Evolutionary conservation across 768 basidiomycete genomes (phyloP).

Genomic region (Nidularia sp.): DNA sequence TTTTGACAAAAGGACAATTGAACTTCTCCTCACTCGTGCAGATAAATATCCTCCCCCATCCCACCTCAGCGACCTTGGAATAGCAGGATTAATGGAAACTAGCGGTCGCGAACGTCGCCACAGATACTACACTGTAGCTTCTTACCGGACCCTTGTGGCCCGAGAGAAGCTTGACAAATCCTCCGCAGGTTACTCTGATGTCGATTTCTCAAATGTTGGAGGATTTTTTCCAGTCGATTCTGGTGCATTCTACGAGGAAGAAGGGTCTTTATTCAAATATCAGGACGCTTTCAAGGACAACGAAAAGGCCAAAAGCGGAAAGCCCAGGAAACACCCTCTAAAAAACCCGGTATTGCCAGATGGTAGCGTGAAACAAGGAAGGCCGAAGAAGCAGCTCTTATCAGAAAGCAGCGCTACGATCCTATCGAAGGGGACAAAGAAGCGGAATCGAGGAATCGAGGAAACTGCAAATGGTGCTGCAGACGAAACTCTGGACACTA

Average conservation of each 20-base stretch:
- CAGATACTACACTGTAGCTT: slow-evolving; percentile 73
- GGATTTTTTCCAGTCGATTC: slow-evolving; percentile 45
- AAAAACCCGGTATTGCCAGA: slow-evolving; percentile 49
- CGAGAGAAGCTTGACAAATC: slow-evolving; percentile 61
- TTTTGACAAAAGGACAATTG: slow-evolving; percentile 80
- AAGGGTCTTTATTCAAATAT: slow-evolving; percentile 34
- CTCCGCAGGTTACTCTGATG: slow-evolving; percentile 33
- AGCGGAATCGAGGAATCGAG: slow-evolving; percentile 11
- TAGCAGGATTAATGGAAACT: slow-evolving; percentile 75
- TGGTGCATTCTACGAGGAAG: slow-evolving; percentile 51
- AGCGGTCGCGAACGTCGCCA: slow-evolving; percentile 83
- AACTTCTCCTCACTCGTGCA: slow-evolving; percentile 71
- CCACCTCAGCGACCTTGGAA: slow-evolving; percentile 69
- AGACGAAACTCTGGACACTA: background rate
- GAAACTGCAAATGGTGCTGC: slow-evolving; percentile 15
- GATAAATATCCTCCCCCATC: slow-evolving; percentile 60
- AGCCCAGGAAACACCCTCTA: slow-evolving; percentile 24
- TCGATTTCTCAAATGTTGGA: slow-evolving; percentile 48
- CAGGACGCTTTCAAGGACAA: slow-evolving; percentile 46
- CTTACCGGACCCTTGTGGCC: slow-evolving; percentile 60
- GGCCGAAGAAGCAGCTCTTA: slow-evolving; percentile 41
- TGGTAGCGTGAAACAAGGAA: slow-evolving; percentile 53
- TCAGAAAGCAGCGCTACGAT: slow-evolving; percentile 8
- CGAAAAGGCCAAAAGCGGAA: slow-evolving; percentile 19
- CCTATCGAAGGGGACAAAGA: background rate